Evolutionary conservation across 148 eudicot species (phyloP), one percentile per base, ranked within the genome.

Genomic region (Rhododendron vialii): DNA sequence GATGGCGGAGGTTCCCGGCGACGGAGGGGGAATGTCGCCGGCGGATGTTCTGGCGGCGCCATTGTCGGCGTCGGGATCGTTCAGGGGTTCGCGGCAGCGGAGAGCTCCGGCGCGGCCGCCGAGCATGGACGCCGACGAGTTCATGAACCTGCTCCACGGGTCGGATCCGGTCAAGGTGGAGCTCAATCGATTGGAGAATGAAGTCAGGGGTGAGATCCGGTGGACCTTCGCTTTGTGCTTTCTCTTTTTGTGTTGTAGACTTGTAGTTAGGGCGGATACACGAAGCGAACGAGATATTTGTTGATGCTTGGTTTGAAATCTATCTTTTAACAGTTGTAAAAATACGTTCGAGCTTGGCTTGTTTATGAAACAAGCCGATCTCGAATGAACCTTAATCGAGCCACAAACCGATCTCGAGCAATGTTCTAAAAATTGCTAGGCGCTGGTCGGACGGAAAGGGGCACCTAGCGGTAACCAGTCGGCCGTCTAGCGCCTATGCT

Each of bases 151-250:
- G 88, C 98, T 96, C 38, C 99, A 96, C 82, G 99, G 98, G 12
- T 96, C 99, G 93, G 99, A 96, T 96, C 99, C 99, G 93, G 96
- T 96, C 85, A 95, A 92, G 88, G 81, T 96, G 71, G 99, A 96
- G 93, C 93, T 96, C 28, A 96, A 95, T 91, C 95, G 99, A 24
- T 89, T 96, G 76, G 99, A 96, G 89, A 96, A 96, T 87, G 99
- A 94, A 90, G 98, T 93, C 55, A 91, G 94, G 93, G 99, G 99
- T 96, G 63, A 88, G 92, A 91, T 92, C 91, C 81, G 38, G 61
- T 85, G 63, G 65, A 59, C n/a, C 84, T 33, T 87, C 82, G 74
- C 65, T 67, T 67, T 10, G 12, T 67, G 15, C n/a, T 22, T 55
- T 55, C 5, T 5, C 6, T 55, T 55, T 55, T 17, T 4, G 22